These are phyloP conservation scores for Solanum hybrid DNA, from an alignment of 305 asterid genomes.

Conservation along the genomic window DNA sequence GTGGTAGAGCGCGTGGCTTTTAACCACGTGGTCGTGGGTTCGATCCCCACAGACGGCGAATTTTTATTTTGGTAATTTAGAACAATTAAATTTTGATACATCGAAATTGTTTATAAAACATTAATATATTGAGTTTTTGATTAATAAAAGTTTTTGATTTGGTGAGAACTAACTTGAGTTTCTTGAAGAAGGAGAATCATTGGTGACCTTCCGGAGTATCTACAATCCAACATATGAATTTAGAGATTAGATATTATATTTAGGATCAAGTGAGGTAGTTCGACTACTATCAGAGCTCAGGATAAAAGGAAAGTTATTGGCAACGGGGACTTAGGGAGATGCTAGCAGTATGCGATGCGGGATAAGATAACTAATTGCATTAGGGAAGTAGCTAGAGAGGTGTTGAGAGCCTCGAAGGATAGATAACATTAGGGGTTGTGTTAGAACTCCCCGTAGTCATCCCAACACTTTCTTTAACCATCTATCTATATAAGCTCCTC, in stretches of 20 bases:
- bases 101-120: background rate
- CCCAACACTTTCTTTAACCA: no score
- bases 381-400: no score
- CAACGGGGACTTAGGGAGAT: no score
- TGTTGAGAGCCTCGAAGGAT: no score
- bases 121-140: background rate
- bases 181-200: background rate
- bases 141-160: background rate
- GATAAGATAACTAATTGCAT: no score
- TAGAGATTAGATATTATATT: background rate
- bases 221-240: background rate
- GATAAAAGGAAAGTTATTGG: no score
- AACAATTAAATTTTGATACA: background rate
- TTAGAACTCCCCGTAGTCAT: no score
- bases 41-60: conserved; percentile 77
- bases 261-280: background rate
- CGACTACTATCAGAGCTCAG: background rate
- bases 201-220: background rate
- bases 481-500: background rate
- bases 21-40: conserved; percentile 97
- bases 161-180: background rate
- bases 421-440: no score
- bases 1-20: conserved; percentile 87
- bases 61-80: background rate
- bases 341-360: no score